Conservation (phyloP, 2,329 filamentous ascomycete genomes). For the Pseudocercospora musae region DNA sequence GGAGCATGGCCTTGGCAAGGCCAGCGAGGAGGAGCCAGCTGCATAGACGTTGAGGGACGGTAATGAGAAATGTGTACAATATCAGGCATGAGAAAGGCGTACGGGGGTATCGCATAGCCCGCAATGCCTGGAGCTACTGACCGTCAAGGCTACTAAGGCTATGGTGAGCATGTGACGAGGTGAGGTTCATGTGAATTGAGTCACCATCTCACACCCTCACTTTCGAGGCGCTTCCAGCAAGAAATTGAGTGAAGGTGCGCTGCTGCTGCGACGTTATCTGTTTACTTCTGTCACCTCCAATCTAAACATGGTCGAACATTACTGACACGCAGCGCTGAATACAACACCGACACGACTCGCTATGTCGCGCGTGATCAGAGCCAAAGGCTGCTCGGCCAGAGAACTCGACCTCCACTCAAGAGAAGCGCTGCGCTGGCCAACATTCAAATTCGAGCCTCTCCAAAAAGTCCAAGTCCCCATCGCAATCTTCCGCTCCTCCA, state of each 20-base stretch:
- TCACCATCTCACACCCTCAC: not conserved
- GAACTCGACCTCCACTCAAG: conserved; percentile 23
- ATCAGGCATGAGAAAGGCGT: conserved; percentile 4
- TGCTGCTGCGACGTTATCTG: not conserved
- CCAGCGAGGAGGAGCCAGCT: conserved; percentile 55
- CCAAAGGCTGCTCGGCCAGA: conserved; percentile 3
- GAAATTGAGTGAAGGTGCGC: not conserved
- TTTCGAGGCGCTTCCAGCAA: not conserved
- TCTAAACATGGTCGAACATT: not conserved
- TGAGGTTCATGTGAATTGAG: not conserved
- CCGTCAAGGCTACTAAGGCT: not conserved
- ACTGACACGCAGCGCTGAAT: not conserved
- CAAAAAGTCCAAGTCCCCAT: conserved; percentile 18
- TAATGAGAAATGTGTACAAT: conserved; percentile 5
- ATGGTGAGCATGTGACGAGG: not conserved
- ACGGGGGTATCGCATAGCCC: not conserved
- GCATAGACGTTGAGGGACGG: conserved; percentile 1
- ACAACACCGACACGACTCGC: not conserved
- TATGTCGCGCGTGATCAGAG: not conserved
- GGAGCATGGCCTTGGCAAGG: conserved; percentile 92
- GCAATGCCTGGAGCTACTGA: not conserved
- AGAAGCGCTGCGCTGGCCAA: conserved; percentile 8
- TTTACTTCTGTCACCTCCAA: not conserved
- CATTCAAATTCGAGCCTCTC: conserved; percentile 16
- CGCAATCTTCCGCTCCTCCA: conserved; percentile 12